Percentiles rank a stretch among this genome's conserved stretches.
Evolutionary conservation across 1,139 yeast genomes (phyloP).

Genomic region (Meyerozyma elateridarum): DNA sequence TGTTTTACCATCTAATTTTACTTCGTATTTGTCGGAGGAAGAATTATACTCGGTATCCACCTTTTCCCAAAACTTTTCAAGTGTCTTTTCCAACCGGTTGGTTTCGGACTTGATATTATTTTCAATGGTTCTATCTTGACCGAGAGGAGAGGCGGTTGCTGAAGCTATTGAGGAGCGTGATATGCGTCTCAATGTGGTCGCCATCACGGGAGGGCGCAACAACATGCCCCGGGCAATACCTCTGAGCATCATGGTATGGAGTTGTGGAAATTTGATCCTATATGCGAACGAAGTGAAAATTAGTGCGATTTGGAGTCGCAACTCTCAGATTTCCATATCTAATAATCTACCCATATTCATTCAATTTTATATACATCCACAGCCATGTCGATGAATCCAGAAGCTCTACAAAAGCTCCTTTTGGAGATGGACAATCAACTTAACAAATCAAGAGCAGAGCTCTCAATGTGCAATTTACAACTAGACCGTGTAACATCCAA

Average conservation of each 20-base stretch:
- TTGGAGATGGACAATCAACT: slow-evolving; percentile 64
- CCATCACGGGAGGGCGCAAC: too few species aligned
- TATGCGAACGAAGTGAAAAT: too few species aligned
- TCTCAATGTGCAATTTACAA: slow-evolving; percentile 59
- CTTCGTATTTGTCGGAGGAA: slow-evolving; percentile 31
- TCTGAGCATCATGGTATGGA: background rate
- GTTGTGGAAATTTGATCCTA: too few species aligned
- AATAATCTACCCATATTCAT: too few species aligned
- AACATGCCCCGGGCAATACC: background rate
- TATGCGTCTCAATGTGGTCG: too few species aligned
- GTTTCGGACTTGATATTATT: slow-evolving; percentile 57
- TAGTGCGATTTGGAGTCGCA: too few species aligned
- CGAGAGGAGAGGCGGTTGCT: slow-evolving; percentile 21
- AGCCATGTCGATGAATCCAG: slow-evolving; percentile 41
- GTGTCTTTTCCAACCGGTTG: slow-evolving; percentile 65
- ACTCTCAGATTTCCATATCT: background rate
- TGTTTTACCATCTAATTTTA: slow-evolving; percentile 71
- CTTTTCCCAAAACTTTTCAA: slow-evolving; percentile 80
- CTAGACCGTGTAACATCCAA: slow-evolving; percentile 54
- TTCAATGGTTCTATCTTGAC: slow-evolving; percentile 44
- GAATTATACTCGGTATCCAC: slow-evolving; percentile 45
- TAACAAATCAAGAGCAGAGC: slow-evolving; percentile 57
- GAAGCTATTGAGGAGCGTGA: background rate
- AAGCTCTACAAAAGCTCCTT: slow-evolving; percentile 48
- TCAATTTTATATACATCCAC: background rate